A percentile compares a stretch with the other conserved stretches of the same genome.
These are phyloP conservation scores for Polyplosphaeria fusca DNA, from an alignment of 495 filamentous ascomycete species.

Conservation along the genomic window DNA sequence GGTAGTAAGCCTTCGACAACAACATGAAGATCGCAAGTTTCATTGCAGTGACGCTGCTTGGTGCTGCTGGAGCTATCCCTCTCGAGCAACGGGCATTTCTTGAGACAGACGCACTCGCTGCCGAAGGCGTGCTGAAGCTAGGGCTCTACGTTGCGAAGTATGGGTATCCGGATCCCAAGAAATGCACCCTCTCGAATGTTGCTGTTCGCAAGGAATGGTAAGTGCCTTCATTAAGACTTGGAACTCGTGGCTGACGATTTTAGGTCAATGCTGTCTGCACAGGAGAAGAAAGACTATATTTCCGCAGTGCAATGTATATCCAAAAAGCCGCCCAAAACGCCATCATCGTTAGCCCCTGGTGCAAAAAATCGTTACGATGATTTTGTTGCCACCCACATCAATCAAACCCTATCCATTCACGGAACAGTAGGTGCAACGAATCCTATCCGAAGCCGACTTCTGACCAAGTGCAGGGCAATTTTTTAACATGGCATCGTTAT, in stretches of 20 bases:
- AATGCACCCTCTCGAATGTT: slow-evolving; percentile 36
- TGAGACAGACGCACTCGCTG: slow-evolving; percentile 32
- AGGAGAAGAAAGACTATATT: slow-evolving; percentile 58
- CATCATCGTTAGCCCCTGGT: slow-evolving; percentile 45
- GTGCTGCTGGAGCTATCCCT: slow-evolving; percentile 18
- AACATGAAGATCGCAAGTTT: slow-evolving; percentile 22
- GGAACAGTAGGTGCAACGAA: slow-evolving; percentile 45
- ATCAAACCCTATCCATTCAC: slow-evolving; percentile 60
- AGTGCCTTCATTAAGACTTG: not conserved
- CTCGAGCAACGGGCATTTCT: slow-evolving; percentile 12
- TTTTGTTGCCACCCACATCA: slow-evolving; percentile 66
- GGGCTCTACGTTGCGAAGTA: slow-evolving; percentile 26
- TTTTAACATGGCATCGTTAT: slow-evolving; percentile 70
- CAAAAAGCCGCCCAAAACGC: slow-evolving; percentile 48
- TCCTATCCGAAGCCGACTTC: not conserved
- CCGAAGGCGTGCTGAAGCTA: slow-evolving; percentile 32
- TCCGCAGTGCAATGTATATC: slow-evolving; percentile 63
- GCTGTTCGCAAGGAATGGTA: slow-evolving; percentile 42
- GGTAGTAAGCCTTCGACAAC: not conserved
- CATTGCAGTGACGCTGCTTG: slow-evolving; percentile 10
- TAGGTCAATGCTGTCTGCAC: slow-evolving; percentile 50
- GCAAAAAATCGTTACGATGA: slow-evolving; percentile 64
- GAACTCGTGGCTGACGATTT: slow-evolving; percentile 2
- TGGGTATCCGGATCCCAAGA: slow-evolving; percentile 28
- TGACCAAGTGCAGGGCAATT: slow-evolving; percentile 49